Conservation (phyloP, 176 grass and related monocot genomes). For the Oropetium thomaeum region DNA sequence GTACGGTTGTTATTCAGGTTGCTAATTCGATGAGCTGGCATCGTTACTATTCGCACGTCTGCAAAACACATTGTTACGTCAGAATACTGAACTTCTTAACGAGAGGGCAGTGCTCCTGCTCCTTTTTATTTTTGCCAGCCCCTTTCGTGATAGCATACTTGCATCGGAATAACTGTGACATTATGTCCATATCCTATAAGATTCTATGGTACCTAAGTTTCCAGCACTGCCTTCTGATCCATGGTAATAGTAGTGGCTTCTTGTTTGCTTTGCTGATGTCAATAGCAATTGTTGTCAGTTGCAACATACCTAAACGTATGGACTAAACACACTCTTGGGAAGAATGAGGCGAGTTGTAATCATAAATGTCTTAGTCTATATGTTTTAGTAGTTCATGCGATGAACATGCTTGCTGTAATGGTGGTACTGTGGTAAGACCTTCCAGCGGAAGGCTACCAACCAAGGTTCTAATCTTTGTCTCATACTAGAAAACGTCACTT, state of each 20-base stretch:
- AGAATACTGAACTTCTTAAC: too few relatives aligned
- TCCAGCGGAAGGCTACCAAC: too few relatives aligned
- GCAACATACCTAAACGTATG: neutral
- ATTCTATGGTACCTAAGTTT: neutral
- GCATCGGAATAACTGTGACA: neutral
- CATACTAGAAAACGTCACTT: too few relatives aligned
- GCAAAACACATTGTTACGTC: neutral
- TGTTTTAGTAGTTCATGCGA: too few relatives aligned
- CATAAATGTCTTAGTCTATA: neutral
- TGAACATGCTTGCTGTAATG: too few relatives aligned
- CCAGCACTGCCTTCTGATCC: constrained; percentile 16
- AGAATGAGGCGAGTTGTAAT: neutral
- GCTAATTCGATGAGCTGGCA: neutral
- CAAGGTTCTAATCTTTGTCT: too few relatives aligned
- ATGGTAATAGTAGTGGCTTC: neutral
- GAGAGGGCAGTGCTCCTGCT: too few relatives aligned
- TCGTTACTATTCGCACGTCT: neutral
- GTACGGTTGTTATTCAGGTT: neutral
- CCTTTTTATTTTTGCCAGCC: too few relatives aligned
- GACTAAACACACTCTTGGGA: neutral
- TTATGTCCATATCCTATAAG: neutral
- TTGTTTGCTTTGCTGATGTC: constrained; percentile 1
- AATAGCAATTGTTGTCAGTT: neutral
- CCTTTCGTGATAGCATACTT: neutral
- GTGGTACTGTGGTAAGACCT: too few relatives aligned